Evolutionary conservation across 192 early-diverging fungal genomes (phyloP).

Genomic region (Kickxella alabastrina): DNA sequence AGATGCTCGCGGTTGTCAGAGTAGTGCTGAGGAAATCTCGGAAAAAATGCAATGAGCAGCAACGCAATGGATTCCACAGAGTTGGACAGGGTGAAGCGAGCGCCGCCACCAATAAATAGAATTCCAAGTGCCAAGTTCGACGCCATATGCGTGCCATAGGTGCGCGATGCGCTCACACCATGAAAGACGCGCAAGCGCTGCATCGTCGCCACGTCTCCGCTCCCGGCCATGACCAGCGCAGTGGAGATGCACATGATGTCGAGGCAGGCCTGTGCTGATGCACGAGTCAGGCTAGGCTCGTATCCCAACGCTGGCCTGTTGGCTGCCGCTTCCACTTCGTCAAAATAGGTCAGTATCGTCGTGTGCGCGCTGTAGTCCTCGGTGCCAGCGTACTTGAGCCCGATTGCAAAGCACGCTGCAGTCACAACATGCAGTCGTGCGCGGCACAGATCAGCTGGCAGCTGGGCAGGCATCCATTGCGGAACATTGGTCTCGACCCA

Average conservation of each 20-base stretch:
- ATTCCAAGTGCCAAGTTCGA: slow-evolving; percentile 44
- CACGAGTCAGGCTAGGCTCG: slow-evolving; percentile 55
- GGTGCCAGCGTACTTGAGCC: slow-evolving; percentile 36
- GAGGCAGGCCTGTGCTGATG: slow-evolving; percentile 60
- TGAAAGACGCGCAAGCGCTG: slow-evolving; percentile 57
- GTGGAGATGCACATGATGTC: slow-evolving; percentile 62
- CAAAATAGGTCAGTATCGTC: slow-evolving; percentile 25
- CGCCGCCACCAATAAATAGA: slow-evolving; percentile 41
- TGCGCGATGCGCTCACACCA: slow-evolving; percentile 15
- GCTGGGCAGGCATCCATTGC: not conserved
- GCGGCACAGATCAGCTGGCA: slow-evolving; percentile 21
- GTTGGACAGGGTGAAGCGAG: slow-evolving; percentile 35
- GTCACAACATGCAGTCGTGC: slow-evolving; percentile 23
- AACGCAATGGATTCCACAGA: slow-evolving; percentile 32
- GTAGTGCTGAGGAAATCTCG: slow-evolving; percentile 36
- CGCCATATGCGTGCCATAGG: slow-evolving; percentile 50
- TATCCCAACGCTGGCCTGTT: slow-evolving; percentile 22
- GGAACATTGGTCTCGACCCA: slow-evolving; percentile 60
- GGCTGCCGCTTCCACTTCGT: slow-evolving; percentile 17
- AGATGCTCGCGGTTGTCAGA: slow-evolving; percentile 42
- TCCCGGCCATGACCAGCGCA: slow-evolving; percentile 77
- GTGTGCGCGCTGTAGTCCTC: slow-evolving; percentile 22
- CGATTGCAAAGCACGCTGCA: slow-evolving; percentile 39
- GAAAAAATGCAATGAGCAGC: slow-evolving; percentile 36
- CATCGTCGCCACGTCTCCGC: slow-evolving; percentile 65